These are phyloP conservation scores for Leccinum solheimii DNA, from an alignment of 1,284 basidiomycete species.

Conservation along the genomic window DNA sequence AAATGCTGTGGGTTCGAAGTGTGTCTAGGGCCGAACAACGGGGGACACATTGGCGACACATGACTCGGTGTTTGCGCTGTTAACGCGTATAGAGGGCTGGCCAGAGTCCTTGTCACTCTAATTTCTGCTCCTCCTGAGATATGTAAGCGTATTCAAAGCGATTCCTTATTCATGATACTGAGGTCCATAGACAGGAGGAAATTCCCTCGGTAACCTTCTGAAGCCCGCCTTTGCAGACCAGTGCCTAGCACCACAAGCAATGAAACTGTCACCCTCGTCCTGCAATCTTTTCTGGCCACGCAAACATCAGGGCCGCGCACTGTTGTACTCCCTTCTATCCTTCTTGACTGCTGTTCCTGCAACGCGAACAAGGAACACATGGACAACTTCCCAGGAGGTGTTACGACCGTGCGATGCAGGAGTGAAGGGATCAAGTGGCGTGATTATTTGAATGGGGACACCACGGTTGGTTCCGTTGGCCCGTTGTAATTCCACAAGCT, in stretches of 20 bases:
- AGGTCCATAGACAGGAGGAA: slow-evolving; percentile 2
- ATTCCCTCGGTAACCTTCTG: slow-evolving; percentile 3
- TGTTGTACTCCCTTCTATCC: background rate
- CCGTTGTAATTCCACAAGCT: slow-evolving; percentile 1
- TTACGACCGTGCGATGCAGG: background rate
- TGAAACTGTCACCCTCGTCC: background rate
- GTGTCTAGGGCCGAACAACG: slow-evolving; percentile 22
- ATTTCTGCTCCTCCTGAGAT: background rate
- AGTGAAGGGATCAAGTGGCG: background rate
- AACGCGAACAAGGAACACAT: slow-evolving; percentile 8
- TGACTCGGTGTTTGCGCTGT: background rate
- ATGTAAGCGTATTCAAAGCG: background rate
- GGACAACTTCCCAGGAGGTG: background rate
- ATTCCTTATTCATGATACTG: background rate
- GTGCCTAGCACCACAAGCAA: background rate
- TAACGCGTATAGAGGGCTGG: background rate
- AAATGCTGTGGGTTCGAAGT: slow-evolving; percentile 42
- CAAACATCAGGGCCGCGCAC: slow-evolving; percentile 9
- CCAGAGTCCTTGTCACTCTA: slow-evolving; percentile 7
- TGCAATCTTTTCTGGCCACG: background rate
- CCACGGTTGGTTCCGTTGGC: background rate
- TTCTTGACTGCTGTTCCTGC: slow-evolving; percentile 12
- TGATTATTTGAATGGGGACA: background rate
- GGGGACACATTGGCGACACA: slow-evolving; percentile 3
- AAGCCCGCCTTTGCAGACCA: background rate